Conservation (phyloP, 257 asterid genomes). For the Marsdenia floribunda region DNA sequence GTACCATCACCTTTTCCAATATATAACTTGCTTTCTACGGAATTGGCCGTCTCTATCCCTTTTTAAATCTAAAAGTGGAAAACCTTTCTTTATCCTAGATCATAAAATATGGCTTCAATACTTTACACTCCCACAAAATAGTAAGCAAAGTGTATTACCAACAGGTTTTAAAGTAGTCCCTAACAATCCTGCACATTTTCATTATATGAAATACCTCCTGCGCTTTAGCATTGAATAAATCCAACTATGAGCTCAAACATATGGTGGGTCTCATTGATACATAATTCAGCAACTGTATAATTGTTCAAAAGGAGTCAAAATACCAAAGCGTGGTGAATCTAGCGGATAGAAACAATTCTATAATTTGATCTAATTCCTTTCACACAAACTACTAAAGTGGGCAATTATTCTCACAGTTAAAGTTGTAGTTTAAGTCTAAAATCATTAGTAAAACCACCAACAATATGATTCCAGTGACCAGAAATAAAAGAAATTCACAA, state of each 20-base stretch:
- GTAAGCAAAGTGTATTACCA: not conserved
- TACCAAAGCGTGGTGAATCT: not conserved
- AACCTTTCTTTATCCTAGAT: not conserved
- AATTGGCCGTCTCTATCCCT: not conserved
- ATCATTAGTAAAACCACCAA: not conserved
- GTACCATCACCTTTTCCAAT: not conserved
- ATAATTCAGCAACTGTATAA: not conserved
- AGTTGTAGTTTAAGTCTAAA: not conserved
- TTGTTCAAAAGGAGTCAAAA: not conserved
- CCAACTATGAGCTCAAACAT: constrained; percentile 2
- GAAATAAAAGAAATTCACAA: not conserved
- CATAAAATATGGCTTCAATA: not conserved
- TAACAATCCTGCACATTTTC: not conserved
- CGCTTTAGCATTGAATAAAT: not conserved
- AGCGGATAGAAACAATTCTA: not conserved
- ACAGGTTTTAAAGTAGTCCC: not conserved
- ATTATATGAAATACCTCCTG: not conserved
- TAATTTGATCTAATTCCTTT: not conserved
- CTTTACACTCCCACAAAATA: not conserved
- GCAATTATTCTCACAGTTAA: not conserved
- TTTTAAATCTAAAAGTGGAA: not conserved
- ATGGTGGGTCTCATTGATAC: not conserved
- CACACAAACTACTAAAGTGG: not conserved
- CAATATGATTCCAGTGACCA: not conserved
- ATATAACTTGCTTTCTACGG: not conserved